Base-by-base conservation (phyloP, 139 green algal genomes). In the Deuterostichococcus epilithicus region DNA sequence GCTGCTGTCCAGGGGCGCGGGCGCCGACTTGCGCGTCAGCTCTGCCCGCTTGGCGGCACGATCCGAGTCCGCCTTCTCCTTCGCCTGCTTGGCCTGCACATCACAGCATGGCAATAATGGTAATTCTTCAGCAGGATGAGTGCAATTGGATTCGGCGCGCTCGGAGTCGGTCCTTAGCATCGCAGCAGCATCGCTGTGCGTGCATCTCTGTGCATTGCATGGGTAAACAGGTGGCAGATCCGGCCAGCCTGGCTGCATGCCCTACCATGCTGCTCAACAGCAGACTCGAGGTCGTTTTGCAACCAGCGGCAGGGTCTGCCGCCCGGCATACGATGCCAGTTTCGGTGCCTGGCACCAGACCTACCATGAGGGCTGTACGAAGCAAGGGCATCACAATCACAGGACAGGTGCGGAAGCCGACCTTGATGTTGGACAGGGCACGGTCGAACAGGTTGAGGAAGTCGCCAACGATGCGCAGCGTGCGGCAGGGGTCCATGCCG, bases 381-480 rank as follows among this genome's bases (percentile, higher is more conserved):
- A n/a, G 10, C 26, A 5, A 28, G 52, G 52, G 13, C 52, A n/a
- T 63, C 18, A 52, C 10, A 5, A 30, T 63, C 13, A 63, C 28
- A 37, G 23, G 63, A 13, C 28, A 35, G 15, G 63, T 20, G 28
- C 28, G 3, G 30, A 37, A 13, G 5, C 70, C 20, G 63, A 79
- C 84, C 80, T 86, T 80, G 44, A 92, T 81, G 58, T 90, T 75
- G 1, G n/a, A 34, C 35, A 85, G 45, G 22, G 78, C 76, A 63
- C 86, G 86, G n/a, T 90, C 82, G 59, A 91, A 87, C 32, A 90
- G 78, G 65, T 68, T 20, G 63, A 90, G 77, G 78, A 93, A 93
- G 79, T 91, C 85, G 26, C 75, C 72, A 22, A 93, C 81, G 36
- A 81, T 76, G 36, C 80, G 75, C 67, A 93, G 76, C 5, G 89